Conservation (phyloP, 345 rosid genomes). For the Salix koriyanagi region DNA sequence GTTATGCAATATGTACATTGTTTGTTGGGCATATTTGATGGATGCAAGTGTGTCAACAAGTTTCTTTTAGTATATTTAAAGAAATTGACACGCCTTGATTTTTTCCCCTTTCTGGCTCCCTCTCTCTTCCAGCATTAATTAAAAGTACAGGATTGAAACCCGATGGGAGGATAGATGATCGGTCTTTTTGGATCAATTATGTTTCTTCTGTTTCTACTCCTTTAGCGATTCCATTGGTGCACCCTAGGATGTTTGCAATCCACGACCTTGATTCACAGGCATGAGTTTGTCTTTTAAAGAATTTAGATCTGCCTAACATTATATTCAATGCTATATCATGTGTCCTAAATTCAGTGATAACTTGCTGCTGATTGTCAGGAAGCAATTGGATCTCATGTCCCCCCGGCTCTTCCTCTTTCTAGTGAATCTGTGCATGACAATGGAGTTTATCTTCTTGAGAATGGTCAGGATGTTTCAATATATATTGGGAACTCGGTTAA, state of each 20-base stretch:
- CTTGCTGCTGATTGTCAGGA: slow-evolving; percentile 43
- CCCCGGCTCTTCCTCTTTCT: slow-evolving; percentile 69
- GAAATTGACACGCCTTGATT: background rate
- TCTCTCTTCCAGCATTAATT: slow-evolving; percentile 56
- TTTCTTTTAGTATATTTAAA: background rate
- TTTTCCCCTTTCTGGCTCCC: background rate
- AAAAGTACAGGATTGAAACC: slow-evolving; percentile 70
- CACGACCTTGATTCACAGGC: slow-evolving; percentile 75
- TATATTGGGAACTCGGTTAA: slow-evolving; percentile 70
- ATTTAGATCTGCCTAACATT: too few species aligned
- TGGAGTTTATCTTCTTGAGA: slow-evolving; percentile 92
- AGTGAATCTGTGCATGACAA: slow-evolving; percentile 76
- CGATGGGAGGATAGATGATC: slow-evolving; percentile 88
- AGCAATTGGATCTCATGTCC: slow-evolving; percentile 50
- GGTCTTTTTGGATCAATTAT: slow-evolving; percentile 76
- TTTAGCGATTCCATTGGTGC: slow-evolving; percentile 69
- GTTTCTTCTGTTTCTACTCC: slow-evolving; percentile 71
- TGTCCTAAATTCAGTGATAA: slow-evolving; percentile 2
- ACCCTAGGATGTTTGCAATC: slow-evolving; percentile 82
- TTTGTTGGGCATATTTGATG: background rate
- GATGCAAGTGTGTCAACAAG: background rate
- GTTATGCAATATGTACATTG: background rate
- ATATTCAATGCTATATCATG: slow-evolving; percentile 3
- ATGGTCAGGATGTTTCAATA: slow-evolving; percentile 80
- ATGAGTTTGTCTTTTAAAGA: slow-evolving; percentile 1